These are phyloP conservation scores for Colletotrichum agaves DNA, from an alignment of 2,329 filamentous ascomycete genomes.

Conservation along the genomic window DNA sequence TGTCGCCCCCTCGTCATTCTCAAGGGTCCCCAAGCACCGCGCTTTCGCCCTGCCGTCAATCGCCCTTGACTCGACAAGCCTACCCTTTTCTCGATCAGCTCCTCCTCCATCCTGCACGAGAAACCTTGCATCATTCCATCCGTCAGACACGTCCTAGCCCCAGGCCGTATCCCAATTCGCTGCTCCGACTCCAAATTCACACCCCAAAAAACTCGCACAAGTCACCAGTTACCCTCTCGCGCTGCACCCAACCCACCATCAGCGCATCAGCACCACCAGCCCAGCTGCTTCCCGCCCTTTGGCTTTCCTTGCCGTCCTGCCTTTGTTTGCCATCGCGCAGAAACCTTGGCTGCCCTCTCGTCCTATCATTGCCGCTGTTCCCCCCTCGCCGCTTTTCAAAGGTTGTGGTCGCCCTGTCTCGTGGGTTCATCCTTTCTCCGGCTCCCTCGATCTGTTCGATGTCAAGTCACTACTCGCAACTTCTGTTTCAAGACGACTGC, in stretches of 20 bases:
- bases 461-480: constrained; percentile 34
- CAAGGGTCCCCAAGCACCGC: constrained; percentile 28
- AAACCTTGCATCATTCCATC: constrained; percentile 33
- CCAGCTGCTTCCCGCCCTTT: constrained; percentile 15
- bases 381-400: constrained; percentile 9
- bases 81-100: constrained; percentile 11
- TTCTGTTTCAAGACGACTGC: constrained; percentile 31
- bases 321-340: constrained; percentile 11
- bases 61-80: constrained; percentile 28
- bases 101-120: constrained; percentile 9
- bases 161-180: constrained; percentile 22
- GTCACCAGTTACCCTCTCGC: constrained; percentile 10
- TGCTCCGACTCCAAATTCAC: constrained; percentile 1
- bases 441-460: constrained; percentile 35
- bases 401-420: constrained; percentile 22
- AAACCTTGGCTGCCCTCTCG: constrained; percentile 27
- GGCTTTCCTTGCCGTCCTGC: constrained; percentile 22
- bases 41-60: constrained; percentile 28
- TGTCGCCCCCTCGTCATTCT: constrained; percentile 35
- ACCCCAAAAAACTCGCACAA: constrained; percentile 1
- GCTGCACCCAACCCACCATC: constrained; percentile 12
- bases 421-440: constrained; percentile 38
- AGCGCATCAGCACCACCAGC: constrained; percentile 1
- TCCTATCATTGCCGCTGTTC: constrained; percentile 34
- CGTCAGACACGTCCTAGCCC: constrained; percentile 24